These are phyloP conservation scores for Plasmodium chabaudi DNA, from an alignment of 169 alveolate species.

Conservation along the genomic window DNA sequence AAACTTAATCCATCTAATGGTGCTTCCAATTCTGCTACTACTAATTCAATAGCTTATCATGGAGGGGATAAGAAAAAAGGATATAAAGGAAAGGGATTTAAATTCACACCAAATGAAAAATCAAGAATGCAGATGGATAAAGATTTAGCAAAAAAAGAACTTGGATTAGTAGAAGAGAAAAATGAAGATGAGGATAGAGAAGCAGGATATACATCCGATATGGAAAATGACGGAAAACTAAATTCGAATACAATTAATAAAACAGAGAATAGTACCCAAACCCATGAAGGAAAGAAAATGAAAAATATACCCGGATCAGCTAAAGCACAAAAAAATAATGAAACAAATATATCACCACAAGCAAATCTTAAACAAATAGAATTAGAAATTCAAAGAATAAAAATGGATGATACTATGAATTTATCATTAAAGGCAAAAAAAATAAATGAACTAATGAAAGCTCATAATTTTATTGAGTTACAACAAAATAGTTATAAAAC, in stretches of 20 bases:
- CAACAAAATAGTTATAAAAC: conserved; percentile 23
- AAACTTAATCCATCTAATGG: conserved; percentile 70
- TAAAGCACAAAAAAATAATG: neutral
- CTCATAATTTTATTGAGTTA: conserved; percentile 18
- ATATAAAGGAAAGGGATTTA: conserved; percentile 96
- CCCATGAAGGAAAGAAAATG: neutral
- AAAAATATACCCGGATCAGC: neutral
- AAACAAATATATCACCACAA: neutral
- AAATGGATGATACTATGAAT: conserved; percentile 69
- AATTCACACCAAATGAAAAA: conserved; percentile 93
- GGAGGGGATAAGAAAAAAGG: conserved; percentile 87
- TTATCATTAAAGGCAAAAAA: conserved; percentile 43
- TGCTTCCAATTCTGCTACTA: conserved; percentile 88
- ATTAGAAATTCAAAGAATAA: conserved; percentile 55
- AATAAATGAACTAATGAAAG: conserved; percentile 49
- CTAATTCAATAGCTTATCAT: too few species aligned
- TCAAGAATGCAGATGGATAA: conserved; percentile 90
- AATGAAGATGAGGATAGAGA: conserved; percentile 4
- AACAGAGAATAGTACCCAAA: neutral
- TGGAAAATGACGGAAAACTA: conserved; percentile 63
- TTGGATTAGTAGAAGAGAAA: conserved; percentile 77
- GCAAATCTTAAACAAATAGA: conserved; percentile 29
- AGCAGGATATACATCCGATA: conserved; percentile 62
- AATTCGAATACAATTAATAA: conserved; percentile 6
- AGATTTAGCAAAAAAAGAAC: conserved; percentile 88